Evolutionary conservation across 2,329 filamentous ascomycete species (phyloP).

Genomic region (Monosporascus sp.): DNA sequence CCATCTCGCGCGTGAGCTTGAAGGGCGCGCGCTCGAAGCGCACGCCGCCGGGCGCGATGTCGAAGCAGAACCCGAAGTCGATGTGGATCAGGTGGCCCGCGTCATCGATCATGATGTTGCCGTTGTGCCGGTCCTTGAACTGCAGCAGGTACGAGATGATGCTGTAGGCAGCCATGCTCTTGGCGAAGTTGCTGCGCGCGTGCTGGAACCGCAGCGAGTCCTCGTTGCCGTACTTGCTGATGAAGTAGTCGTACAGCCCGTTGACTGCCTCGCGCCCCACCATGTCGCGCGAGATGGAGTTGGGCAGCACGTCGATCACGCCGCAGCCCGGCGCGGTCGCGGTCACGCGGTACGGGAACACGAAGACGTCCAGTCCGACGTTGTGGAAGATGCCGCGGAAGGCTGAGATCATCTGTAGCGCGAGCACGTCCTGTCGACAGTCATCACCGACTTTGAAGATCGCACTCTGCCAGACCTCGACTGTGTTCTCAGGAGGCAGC

Average conservation of each 20-base stretch:
- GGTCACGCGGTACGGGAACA: constrained; percentile 95
- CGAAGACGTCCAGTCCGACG: constrained; percentile 91
- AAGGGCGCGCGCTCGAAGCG: constrained; percentile 98
- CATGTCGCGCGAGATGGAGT: constrained; percentile 98
- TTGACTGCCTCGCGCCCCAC: constrained; percentile 96
- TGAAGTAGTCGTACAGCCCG: constrained; percentile 95
- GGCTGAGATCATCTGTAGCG: constrained; percentile 94
- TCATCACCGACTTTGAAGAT: constrained; percentile 99
- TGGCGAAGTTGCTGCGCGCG: constrained; percentile 94
- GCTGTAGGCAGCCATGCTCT: constrained; percentile 97
- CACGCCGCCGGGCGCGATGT: constrained; percentile 93
- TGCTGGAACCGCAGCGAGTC: constrained; percentile 93
- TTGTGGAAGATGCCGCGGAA: constrained; percentile 96
- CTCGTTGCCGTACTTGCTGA: constrained; percentile 95
- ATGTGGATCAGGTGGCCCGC: constrained; percentile 97
- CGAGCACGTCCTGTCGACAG: constrained; percentile 93
- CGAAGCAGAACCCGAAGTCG: constrained; percentile 99
- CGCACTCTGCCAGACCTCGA: constrained; percentile 97
- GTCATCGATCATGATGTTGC: constrained; percentile 99
- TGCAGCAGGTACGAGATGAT: constrained; percentile 95
- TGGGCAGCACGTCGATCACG: constrained; percentile 95
- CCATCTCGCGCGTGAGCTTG: constrained; percentile 96
- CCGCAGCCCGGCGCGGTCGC: constrained; percentile 95
- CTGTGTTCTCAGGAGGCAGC: constrained; percentile 45
- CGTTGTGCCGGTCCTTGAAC: constrained; percentile 99